Evolutionary conservation across 164 flowering plant species (phyloP).

Genomic region (Aristolochia contorta): DNA sequence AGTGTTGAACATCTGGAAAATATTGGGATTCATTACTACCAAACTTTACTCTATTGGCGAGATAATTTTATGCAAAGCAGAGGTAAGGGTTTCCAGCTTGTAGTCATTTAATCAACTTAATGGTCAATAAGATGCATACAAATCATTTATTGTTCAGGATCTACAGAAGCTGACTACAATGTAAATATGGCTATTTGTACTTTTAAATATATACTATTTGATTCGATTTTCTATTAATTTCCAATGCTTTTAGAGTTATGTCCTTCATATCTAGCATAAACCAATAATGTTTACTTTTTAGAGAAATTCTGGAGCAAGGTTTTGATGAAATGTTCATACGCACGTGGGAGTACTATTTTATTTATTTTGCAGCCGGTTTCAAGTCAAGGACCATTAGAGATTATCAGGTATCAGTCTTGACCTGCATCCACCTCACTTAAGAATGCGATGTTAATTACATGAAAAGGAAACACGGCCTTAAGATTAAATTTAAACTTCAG

Average conservation of each 20-base stretch:
- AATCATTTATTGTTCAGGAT: background rate
- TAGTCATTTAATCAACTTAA: background rate
- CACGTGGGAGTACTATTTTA: conserved; percentile 90
- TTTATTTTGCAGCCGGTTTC: conserved; percentile 88
- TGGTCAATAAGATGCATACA: too few species aligned
- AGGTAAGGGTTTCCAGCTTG: conserved; percentile 29
- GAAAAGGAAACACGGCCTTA: too few species aligned
- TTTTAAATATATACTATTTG: background rate
- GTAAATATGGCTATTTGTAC: too few species aligned
- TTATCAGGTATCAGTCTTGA: conserved; percentile 55
- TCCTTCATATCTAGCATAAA: background rate
- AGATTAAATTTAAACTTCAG: too few species aligned
- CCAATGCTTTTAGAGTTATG: background rate
- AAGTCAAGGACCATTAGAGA: conserved; percentile 59
- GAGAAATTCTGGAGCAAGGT: conserved; percentile 56
- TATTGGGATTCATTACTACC: conserved; percentile 82
- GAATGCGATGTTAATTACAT: too few species aligned
- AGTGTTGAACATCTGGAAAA: conserved; percentile 91
- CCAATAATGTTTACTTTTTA: conserved; percentile 9
- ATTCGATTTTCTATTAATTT: background rate
- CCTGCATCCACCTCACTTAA: too few species aligned
- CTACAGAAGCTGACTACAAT: background rate
- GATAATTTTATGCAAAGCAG: conserved; percentile 55
- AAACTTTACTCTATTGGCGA: conserved; percentile 71
- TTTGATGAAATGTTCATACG: conserved; percentile 81